A percentile compares a stretch with the other conserved stretches of the same genome.
Conservation (phyloP, 1,284 basidiomycete species). For the Phlebopus sp. region DNA sequence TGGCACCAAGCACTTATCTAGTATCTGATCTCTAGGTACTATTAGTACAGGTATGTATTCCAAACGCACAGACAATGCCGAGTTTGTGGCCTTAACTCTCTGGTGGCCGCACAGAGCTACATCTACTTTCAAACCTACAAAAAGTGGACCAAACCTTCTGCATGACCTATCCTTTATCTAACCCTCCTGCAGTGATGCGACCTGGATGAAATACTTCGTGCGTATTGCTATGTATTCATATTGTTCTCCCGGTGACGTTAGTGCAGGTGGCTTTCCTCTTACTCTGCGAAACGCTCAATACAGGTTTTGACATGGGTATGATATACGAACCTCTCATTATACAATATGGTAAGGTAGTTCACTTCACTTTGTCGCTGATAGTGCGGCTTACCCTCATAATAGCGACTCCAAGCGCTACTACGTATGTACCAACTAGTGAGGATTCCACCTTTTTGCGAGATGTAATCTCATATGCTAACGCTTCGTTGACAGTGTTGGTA, state of each 20-base stretch:
- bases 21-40: constrained; percentile 4
- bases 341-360: constrained; percentile 39
- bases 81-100: constrained; percentile 2
- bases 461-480: neutral
- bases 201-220: constrained; percentile 42
- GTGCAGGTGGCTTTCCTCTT: constrained; percentile 39
- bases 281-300: constrained; percentile 42
- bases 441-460: too few relatives aligned
- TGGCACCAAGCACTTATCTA: constrained; percentile 4
- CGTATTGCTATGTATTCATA: constrained; percentile 6
- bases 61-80: too few relatives aligned
- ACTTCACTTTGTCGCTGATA: neutral
- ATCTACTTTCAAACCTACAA: constrained; percentile 14
- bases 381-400: too few relatives aligned
- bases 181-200: constrained; percentile 33
- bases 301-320: constrained; percentile 41
- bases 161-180: neutral
- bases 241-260: too few relatives aligned
- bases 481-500: constrained; percentile 27
- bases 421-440: neutral
- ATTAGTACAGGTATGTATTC: constrained; percentile 11
- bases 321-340: constrained; percentile 45
- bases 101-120: constrained; percentile 31
- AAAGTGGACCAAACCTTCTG: constrained; percentile 3
- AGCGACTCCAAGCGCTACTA: too few relatives aligned